These are phyloP conservation scores for Plicaturopsis crispa DNA, from an alignment of 768 basidiomycete genomes.

Conservation along the genomic window DNA sequence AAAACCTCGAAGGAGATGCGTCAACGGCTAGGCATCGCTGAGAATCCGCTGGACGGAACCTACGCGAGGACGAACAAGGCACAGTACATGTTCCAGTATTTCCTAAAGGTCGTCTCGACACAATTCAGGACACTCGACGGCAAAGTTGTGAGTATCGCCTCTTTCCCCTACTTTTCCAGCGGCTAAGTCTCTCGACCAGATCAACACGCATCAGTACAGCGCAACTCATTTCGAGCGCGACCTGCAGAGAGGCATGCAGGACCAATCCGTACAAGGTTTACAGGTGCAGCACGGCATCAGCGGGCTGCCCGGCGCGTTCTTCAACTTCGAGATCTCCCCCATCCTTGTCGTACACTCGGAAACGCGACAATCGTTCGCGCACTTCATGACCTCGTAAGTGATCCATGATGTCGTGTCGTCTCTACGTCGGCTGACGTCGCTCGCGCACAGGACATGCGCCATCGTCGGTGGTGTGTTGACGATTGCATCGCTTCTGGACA, in stretches of 20 bases:
- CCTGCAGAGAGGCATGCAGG: conserved; percentile 51
- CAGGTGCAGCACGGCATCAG: conserved; percentile 65
- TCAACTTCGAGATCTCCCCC: conserved; percentile 96
- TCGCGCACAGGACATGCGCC: conserved; percentile 71
- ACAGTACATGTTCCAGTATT: conserved; percentile 97
- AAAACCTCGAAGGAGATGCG: conserved; percentile 55
- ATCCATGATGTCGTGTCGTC: neutral
- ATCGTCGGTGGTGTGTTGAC: conserved; percentile 97
- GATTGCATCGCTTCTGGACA: conserved; percentile 84
- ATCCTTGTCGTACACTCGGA: conserved; percentile 91
- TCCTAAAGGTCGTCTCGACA: conserved; percentile 97
- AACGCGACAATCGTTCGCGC: conserved; percentile 90
- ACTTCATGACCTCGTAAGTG: conserved; percentile 93
- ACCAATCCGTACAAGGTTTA: conserved; percentile 54
- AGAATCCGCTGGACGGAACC: conserved; percentile 61
- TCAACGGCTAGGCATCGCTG: conserved; percentile 62
- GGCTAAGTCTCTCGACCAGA: conserved; percentile 26
- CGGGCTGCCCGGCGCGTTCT: conserved; percentile 80
- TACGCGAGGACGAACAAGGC: conserved; percentile 55
- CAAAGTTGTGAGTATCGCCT: conserved; percentile 40
- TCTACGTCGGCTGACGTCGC: conserved; percentile 2
- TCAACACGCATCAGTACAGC: conserved; percentile 92
- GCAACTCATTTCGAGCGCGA: conserved; percentile 96
- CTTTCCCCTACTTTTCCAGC: neutral
- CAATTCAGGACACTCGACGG: conserved; percentile 83